phyloP scores from a whole-genome alignment of 306 rosid species.

The Ochetophila trinervis region DNA sequence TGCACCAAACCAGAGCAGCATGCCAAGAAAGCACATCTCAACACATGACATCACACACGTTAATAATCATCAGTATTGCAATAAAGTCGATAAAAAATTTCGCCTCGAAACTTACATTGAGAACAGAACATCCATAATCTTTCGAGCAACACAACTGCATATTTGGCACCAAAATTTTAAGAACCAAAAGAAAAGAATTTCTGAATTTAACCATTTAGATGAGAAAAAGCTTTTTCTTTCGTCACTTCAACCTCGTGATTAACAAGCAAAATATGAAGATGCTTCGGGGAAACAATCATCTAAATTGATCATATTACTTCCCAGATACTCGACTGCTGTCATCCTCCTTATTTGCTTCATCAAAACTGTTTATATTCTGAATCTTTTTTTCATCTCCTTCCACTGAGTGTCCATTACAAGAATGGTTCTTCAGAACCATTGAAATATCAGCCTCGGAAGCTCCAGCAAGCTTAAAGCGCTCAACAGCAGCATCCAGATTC shows the following conservation, averaged over 20 bases:
- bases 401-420: slow-evolving; percentile 62
- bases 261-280: slow-evolving; percentile 6
- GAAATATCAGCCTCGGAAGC: slow-evolving; percentile 85
- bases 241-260: slow-evolving; percentile 20
- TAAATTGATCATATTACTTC: slow-evolving; percentile 21
- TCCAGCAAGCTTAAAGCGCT: slow-evolving; percentile 93
- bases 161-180: slow-evolving; percentile 33
- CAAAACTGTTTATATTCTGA: slow-evolving; percentile 22
- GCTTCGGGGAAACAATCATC: slow-evolving; percentile 27
- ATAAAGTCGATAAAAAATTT: slow-evolving; percentile 38
- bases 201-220: slow-evolving; percentile 28
- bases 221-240: slow-evolving; percentile 28
- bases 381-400: slow-evolving; percentile 55
- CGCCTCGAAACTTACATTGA: slow-evolving; percentile 29
- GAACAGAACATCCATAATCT: slow-evolving; percentile 28
- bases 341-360: slow-evolving; percentile 30
- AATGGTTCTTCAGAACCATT: slow-evolving; percentile 80
- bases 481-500: slow-evolving; percentile 73
- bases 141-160: slow-evolving; percentile 26
- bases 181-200: slow-evolving; percentile 28
- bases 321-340: slow-evolving; percentile 31
- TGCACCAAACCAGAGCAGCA: slow-evolving; percentile 13
- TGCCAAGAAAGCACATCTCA: slow-evolving; percentile 19
- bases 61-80: slow-evolving; percentile 23
- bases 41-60: slow-evolving; percentile 17